Conservation (phyloP, 768 basidiomycete genomes). For the Hygrocybe coccinea region DNA sequence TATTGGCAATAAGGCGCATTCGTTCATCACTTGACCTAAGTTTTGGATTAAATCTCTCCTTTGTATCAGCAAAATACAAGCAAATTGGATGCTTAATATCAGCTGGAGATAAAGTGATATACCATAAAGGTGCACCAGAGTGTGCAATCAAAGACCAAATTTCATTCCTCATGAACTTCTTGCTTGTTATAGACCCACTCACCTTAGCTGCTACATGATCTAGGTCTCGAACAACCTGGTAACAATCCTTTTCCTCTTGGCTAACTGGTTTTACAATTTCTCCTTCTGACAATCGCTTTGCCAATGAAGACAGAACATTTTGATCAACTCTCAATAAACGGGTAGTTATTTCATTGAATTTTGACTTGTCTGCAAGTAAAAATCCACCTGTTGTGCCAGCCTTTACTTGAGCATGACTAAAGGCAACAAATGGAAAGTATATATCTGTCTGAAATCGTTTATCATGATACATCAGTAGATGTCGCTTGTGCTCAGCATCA, state of each 20-base stretch:
- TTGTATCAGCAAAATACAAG: slow-evolving; percentile 25
- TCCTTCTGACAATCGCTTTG: slow-evolving; percentile 19
- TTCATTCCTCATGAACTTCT: slow-evolving; percentile 23
- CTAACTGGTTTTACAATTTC: slow-evolving; percentile 23
- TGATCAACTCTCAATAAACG: slow-evolving; percentile 22
- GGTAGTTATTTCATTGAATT: slow-evolving; percentile 23
- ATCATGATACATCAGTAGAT: slow-evolving; percentile 35
- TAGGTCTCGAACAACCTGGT: slow-evolving; percentile 29
- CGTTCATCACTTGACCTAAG: slow-evolving; percentile 6
- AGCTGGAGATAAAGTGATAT: slow-evolving; percentile 28
- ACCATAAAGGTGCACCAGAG: slow-evolving; percentile 24
- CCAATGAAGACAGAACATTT: slow-evolving; percentile 15
- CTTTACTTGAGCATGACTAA: slow-evolving; percentile 39
- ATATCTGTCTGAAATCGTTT: slow-evolving; percentile 36
- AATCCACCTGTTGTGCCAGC: slow-evolving; percentile 23
- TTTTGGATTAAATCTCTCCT: slow-evolving; percentile 14
- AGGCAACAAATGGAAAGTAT: slow-evolving; percentile 34
- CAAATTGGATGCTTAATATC: slow-evolving; percentile 30
- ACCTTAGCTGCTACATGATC: slow-evolving; percentile 33
- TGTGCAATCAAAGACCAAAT: slow-evolving; percentile 20
- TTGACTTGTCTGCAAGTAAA: slow-evolving; percentile 20
- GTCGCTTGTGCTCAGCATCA: slow-evolving; percentile 19
- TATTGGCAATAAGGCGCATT: slow-evolving; percentile 19
- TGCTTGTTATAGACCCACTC: slow-evolving; percentile 22
- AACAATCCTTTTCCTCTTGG: slow-evolving; percentile 33